Evolutionary conservation across 257 asterid genomes (phyloP).

Genomic region (Solanum bulbocastanum): DNA sequence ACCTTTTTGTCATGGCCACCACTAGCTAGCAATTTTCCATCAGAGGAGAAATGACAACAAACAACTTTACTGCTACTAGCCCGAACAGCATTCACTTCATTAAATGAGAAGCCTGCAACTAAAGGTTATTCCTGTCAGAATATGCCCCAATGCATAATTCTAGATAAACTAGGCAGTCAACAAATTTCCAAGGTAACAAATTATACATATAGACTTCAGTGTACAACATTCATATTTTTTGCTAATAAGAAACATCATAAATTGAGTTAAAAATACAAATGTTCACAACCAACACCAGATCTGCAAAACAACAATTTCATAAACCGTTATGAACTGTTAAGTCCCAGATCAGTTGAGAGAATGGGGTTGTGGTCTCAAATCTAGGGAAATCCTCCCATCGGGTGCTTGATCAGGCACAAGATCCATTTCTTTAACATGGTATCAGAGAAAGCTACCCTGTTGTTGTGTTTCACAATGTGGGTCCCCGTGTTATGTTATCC

Average conservation of each 20-base stretch:
- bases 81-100: conserved; percentile 58
- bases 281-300: background rate
- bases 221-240: background rate
- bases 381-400: background rate
- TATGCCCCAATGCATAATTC: background rate
- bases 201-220: background rate
- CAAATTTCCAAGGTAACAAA: background rate
- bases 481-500: background rate
- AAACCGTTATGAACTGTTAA: background rate
- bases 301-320: background rate
- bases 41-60: conserved; percentile 95
- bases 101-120: conserved; percentile 64
- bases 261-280: background rate
- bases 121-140: conserved; percentile 6
- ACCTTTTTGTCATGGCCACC: conserved; percentile 99
- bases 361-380: background rate
- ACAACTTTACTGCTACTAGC: conserved; percentile 76
- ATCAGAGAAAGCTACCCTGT: background rate
- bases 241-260: background rate
- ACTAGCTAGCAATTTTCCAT: conserved; percentile 90
- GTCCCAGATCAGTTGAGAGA: background rate
- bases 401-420: background rate
- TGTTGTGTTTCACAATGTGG: background rate
- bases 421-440: background rate
- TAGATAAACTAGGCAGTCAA: background rate